These are phyloP conservation scores for Saccharomycopsis javanensis DNA, from an alignment of 805 yeast species.

Conservation along the genomic window DNA sequence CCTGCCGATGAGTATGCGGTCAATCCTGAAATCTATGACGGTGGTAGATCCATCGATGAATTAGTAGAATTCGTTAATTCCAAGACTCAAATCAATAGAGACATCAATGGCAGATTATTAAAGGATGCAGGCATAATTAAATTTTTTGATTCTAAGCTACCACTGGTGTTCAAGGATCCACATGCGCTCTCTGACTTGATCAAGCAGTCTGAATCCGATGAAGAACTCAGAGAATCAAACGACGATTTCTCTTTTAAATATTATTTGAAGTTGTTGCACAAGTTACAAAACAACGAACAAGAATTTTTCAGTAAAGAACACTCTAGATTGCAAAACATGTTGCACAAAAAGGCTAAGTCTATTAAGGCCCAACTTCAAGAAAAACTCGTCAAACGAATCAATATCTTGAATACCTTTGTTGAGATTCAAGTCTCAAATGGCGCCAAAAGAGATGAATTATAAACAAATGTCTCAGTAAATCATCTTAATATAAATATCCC, in stretches of 20 bases:
- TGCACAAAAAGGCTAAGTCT: slow-evolving; percentile 26
- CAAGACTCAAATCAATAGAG: slow-evolving; percentile 29
- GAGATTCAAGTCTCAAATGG: slow-evolving; percentile 1
- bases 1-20: slow-evolving; percentile 28
- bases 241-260: slow-evolving; percentile 28
- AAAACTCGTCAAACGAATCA: slow-evolving; percentile 39
- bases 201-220: slow-evolving; percentile 29
- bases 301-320: slow-evolving; percentile 35
- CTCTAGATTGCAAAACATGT: slow-evolving; percentile 34
- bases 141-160: slow-evolving; percentile 24
- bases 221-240: slow-evolving; percentile 26
- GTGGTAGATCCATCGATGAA: slow-evolving; percentile 37
- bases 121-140: slow-evolving; percentile 29
- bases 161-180: slow-evolving; percentile 22
- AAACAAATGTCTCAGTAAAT: not conserved
- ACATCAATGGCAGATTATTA: slow-evolving; percentile 29
- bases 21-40: slow-evolving; percentile 24
- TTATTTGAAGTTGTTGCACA: slow-evolving; percentile 39
- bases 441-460: slow-evolving; percentile 7
- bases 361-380: slow-evolving; percentile 36
- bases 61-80: slow-evolving; percentile 46
- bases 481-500: not conserved
- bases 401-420: slow-evolving; percentile 30
- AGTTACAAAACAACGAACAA: slow-evolving; percentile 35
- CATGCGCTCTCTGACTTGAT: slow-evolving; percentile 20